phyloP scores from a whole-genome alignment of 208 protist genomes.

The Phytomonas sp. region DNA sequence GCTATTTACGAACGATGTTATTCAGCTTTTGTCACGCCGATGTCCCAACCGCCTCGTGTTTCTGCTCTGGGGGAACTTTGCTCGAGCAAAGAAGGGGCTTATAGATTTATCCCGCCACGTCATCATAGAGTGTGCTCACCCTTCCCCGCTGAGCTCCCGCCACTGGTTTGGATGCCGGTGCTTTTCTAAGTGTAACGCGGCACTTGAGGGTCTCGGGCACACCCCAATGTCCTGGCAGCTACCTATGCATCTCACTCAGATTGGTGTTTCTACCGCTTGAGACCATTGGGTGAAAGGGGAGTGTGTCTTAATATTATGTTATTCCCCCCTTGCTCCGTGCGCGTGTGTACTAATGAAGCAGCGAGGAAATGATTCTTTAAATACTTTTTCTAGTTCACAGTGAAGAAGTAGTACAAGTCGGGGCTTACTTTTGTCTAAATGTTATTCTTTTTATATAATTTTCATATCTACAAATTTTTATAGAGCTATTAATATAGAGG shows the following conservation, averaged over 20 bases:
- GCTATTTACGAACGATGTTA: constrained; percentile 93
- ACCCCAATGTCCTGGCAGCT: constrained; percentile 77
- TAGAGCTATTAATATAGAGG: background rate
- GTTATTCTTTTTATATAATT: background rate
- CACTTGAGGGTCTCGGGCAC: constrained; percentile 48
- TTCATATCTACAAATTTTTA: constrained; percentile 5
- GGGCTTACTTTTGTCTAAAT: background rate
- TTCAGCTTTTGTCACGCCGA: constrained; percentile 63
- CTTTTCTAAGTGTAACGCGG: constrained; percentile 84
- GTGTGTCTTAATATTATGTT: background rate
- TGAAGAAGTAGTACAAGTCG: background rate
- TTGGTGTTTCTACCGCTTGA: constrained; percentile 1
- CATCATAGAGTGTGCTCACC: constrained; percentile 84
- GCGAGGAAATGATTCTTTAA: background rate
- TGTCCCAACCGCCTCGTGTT: constrained; percentile 84
- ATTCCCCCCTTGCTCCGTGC: background rate
- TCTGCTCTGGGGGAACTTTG: constrained; percentile 93
- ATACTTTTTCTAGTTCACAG: background rate
- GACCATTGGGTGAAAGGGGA: background rate
- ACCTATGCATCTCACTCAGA: constrained; percentile 15
- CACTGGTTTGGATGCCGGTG: constrained; percentile 71
- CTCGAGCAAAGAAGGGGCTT: constrained; percentile 82
- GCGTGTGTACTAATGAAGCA: background rate
- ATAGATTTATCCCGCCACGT: constrained; percentile 85
- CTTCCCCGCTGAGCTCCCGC: constrained; percentile 74